phyloP scores from a whole-genome alignment of 169 alveolate genomes.

The Plasmodium sp. region DNA sequence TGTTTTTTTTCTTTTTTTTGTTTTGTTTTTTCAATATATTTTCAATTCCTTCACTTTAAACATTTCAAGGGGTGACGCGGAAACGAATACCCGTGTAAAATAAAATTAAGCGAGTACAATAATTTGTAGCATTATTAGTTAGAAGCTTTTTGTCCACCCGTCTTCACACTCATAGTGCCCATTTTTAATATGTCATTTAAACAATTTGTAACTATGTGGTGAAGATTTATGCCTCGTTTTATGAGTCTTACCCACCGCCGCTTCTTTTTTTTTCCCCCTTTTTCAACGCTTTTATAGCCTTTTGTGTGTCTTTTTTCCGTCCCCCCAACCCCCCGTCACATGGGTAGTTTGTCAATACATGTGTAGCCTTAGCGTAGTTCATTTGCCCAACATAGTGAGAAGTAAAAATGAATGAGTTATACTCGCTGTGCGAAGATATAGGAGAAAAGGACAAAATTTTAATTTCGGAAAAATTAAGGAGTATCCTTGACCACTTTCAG shows the following conservation, averaged over 20 bases:
- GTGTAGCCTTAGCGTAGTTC: not conserved
- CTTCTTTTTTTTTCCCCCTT: not conserved
- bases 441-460: slow-evolving; percentile 46
- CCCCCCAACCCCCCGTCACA: not conserved
- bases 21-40: slow-evolving; percentile 18
- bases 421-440: slow-evolving; percentile 58
- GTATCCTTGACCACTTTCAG: slow-evolving; percentile 35
- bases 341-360: slow-evolving; percentile 4
- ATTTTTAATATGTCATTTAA: slow-evolving; percentile 33
- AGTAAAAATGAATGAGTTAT: slow-evolving; percentile 64
- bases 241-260: slow-evolving; percentile 10
- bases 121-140: slow-evolving; percentile 15
- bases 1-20: not conserved
- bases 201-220: slow-evolving; percentile 4
- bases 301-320: not conserved
- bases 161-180: slow-evolving; percentile 18
- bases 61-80: slow-evolving; percentile 17
- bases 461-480: slow-evolving; percentile 67
- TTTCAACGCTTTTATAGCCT: not conserved
- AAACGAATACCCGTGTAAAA: not conserved
- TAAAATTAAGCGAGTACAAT: not conserved
- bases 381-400: not conserved
- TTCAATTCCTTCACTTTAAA: slow-evolving; percentile 24
- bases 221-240: slow-evolving; percentile 7
- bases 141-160: not conserved